Base-by-base conservation (phyloP, 1,139 yeast species). In the Arxiozyma heterogenica region DNA sequence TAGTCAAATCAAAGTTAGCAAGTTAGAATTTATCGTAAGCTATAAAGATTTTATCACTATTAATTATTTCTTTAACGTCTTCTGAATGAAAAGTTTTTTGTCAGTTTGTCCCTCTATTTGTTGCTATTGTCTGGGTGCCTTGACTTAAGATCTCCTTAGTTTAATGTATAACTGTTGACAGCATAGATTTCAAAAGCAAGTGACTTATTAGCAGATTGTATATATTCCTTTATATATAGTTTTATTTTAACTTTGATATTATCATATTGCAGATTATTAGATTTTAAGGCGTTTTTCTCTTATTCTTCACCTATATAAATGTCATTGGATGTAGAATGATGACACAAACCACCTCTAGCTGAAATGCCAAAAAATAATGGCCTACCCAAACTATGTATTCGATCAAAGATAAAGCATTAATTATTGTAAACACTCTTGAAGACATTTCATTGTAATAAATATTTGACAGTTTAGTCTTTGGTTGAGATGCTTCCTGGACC, bases 101-200 rank as follows among this genome's bases (percentile, higher is more conserved):
- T n/a, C n/a, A n/a, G n/a, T n/a, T n/a, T n/a, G n/a, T n/a, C n/a
- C n/a, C n/a, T n/a, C n/a, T n/a, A n/a, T n/a, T n/a, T n/a, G n/a
- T n/a, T n/a, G n/a, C n/a, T n/a, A n/a, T n/a, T n/a, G n/a, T n/a
- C n/a, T n/a, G n/a, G n/a, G n/a, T n/a, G n/a, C n/a, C n/a, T n/a
- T n/a, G n/a, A n/a, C n/a, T n/a, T n/a, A n/a, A n/a, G n/a, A n/a
- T n/a, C n/a, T n/a, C n/a, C n/a, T n/a, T n/a, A 82, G 67, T 83
- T 83, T 49, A 83, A 63, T 51, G 84, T 71, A 66, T 82, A 84
- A 11, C 89, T 89, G 67, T 84, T 82, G 15, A 88, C 90, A 49
- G 72, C 73, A 62, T 84, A 90, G 54, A 85, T 64, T 67, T 85
- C 87, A 4, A 84, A 83, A 21, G 58, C 63, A 48, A 70, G 58